Percentiles rank a stretch among this genome's conserved stretches.
Evolutionary conservation across 2,329 filamentous ascomycete species (phyloP).

Genomic region (Dactylellina sp.): DNA sequence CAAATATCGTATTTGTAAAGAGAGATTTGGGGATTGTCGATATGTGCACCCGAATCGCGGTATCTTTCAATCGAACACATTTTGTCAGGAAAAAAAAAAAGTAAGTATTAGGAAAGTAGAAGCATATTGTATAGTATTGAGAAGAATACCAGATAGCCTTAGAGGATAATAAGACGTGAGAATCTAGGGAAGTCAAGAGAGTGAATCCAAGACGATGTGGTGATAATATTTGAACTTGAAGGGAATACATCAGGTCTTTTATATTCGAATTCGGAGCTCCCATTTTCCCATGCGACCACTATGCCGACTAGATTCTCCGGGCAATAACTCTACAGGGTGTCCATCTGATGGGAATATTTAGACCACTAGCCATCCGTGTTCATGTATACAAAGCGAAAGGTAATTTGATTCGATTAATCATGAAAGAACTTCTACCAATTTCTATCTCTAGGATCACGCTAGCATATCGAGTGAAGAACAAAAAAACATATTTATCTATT

Average conservation of each 20-base stretch:
- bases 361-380: not conserved
- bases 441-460: not conserved
- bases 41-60: constrained; percentile 12
- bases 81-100: no score
- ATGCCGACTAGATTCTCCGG: not conserved
- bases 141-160: no score
- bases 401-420: not conserved
- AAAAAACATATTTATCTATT: constrained; percentile 5
- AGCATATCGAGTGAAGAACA: not conserved
- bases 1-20: constrained; percentile 3
- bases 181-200: not conserved
- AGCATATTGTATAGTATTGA: no score
- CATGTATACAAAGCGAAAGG: not conserved
- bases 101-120: not conserved
- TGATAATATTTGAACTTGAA: not conserved
- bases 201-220: not conserved
- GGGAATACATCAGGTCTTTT: constrained; percentile 9
- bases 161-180: not conserved
- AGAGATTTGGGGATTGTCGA: not conserved
- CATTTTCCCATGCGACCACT: not conserved
- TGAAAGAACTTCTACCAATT: not conserved
- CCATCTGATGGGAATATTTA: not conserved
- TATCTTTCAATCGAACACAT: constrained; percentile 8
- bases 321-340: not conserved
- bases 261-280: not conserved